A percentile compares a stretch with the other conserved stretches of the same genome.
These are phyloP conservation scores for Barbatosphaeria neglecta DNA, from an alignment of 495 filamentous ascomycete species.

Conservation along the genomic window DNA sequence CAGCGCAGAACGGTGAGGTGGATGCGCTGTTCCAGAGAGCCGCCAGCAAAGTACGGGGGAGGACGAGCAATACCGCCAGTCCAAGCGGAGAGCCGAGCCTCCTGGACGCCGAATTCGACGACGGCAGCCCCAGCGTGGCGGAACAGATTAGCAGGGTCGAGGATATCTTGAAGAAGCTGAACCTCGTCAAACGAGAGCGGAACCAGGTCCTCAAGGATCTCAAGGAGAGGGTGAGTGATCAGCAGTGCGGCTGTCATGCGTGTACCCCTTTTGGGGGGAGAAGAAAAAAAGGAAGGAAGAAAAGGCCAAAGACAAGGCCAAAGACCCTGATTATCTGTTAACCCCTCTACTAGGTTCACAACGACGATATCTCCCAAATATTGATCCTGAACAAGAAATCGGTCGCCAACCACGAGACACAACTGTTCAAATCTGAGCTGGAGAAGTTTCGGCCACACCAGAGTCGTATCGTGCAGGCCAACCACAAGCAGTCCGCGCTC, in stretches of 20 bases:
- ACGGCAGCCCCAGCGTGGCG: constrained; percentile 63
- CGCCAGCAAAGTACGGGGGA: constrained; percentile 50
- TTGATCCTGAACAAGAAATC: constrained; percentile 95
- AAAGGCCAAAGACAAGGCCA: too few species aligned
- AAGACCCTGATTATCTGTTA: not conserved
- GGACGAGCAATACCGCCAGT: constrained; percentile 41
- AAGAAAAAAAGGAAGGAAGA: too few species aligned
- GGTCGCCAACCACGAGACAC: constrained; percentile 74
- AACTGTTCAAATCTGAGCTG: constrained; percentile 85
- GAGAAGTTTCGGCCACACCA: constrained; percentile 96
- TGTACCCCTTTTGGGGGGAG: too few species aligned
- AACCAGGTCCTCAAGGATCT: constrained; percentile 88
- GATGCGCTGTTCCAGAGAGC: constrained; percentile 84
- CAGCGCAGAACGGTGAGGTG: constrained; percentile 77
- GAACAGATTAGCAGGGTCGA: constrained; percentile 87
- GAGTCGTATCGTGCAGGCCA: constrained; percentile 77
- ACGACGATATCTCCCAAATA: constrained; percentile 93
- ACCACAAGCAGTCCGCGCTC: constrained; percentile 82
- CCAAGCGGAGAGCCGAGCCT: constrained; percentile 63
- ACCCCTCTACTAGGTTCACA: constrained; percentile 56
- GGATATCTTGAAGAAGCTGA: constrained; percentile 81
- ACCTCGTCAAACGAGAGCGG: constrained; percentile 81
- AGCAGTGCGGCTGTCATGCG: too few species aligned
- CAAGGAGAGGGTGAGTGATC: constrained; percentile 73
- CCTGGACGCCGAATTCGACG: constrained; percentile 83